phyloP scores from a whole-genome alignment of 305 asterid species.

The Ajuga reptans region DNA sequence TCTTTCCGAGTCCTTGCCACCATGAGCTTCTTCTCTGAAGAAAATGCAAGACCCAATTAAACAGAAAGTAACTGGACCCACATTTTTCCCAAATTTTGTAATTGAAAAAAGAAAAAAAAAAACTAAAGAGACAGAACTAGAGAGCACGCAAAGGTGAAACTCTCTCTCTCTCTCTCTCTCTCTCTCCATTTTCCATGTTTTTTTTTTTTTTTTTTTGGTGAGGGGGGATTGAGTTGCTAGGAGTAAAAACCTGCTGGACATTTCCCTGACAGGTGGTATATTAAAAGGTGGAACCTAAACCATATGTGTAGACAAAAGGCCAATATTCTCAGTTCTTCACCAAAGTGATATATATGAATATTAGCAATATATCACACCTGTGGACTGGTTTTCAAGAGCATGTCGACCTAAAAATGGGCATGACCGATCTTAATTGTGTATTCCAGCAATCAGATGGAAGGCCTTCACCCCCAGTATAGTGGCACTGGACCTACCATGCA shows the following conservation, averaged over 20 bases:
- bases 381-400: slow-evolving; percentile 37
- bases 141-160: background rate
- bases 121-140: background rate
- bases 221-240: too few relatives aligned
- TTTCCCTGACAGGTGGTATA: too few relatives aligned
- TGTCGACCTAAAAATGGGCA: slow-evolving; percentile 34
- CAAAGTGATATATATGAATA: background rate
- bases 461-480: slow-evolving; percentile 38
- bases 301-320: too few relatives aligned
- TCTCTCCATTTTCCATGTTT: too few relatives aligned
- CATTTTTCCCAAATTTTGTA: too few relatives aligned
- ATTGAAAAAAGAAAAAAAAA: too few relatives aligned
- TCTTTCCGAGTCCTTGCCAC: slow-evolving; percentile 22
- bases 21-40: slow-evolving; percentile 28
- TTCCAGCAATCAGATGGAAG: slow-evolving; percentile 15
- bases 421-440: slow-evolving; percentile 21
- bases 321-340: background rate
- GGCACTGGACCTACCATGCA: slow-evolving; percentile 31
- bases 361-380: slow-evolving; percentile 39
- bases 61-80: background rate
- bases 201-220: too few relatives aligned
- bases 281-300: too few relatives aligned
- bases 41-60: slow-evolving; percentile 5
- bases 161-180: too few relatives aligned
- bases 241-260: too few relatives aligned